A percentile compares a stretch with the other conserved stretches of the same genome.
Evolutionary conservation across 1,139 yeast species (phyloP).

Genomic region (Scheffersomyces insectosa): DNA sequence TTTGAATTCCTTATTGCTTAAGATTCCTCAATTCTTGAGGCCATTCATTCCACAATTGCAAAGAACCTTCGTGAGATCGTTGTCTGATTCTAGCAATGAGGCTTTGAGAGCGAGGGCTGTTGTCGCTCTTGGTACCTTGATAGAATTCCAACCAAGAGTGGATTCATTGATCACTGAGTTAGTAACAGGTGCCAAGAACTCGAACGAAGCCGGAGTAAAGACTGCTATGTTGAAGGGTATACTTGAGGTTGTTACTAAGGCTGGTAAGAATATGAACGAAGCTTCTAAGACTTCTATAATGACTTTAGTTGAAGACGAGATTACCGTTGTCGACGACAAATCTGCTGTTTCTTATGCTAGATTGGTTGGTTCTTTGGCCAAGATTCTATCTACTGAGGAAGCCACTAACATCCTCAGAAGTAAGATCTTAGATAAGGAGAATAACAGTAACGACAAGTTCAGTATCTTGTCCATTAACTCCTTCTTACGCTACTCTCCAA

Average conservation of each 20-base stretch:
- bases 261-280: slow-evolving; percentile 78
- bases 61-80: slow-evolving; percentile 91
- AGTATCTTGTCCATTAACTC: slow-evolving; percentile 76
- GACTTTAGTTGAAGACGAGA: slow-evolving; percentile 75
- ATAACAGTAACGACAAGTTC: slow-evolving; percentile 41
- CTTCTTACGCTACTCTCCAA: slow-evolving; percentile 74
- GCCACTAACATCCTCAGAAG: slow-evolving; percentile 59
- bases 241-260: slow-evolving; percentile 77
- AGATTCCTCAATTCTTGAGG: slow-evolving; percentile 87
- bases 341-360: slow-evolving; percentile 75
- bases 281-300: slow-evolving; percentile 68
- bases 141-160: slow-evolving; percentile 88
- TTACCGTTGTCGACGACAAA: slow-evolving; percentile 52
- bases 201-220: slow-evolving; percentile 65
- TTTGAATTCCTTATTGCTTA: slow-evolving; percentile 70
- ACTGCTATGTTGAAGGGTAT: slow-evolving; percentile 85
- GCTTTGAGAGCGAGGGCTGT: slow-evolving; percentile 84
- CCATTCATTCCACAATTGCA: slow-evolving; percentile 98
- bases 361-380: slow-evolving; percentile 74
- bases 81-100: slow-evolving; percentile 75
- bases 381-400: slow-evolving; percentile 64
- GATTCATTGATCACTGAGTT: slow-evolving; percentile 89
- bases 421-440: slow-evolving; percentile 53
- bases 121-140: slow-evolving; percentile 80
- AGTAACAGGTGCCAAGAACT: slow-evolving; percentile 68